A percentile compares a stretch with the other conserved stretches of the same genome.
Evolutionary conservation across 345 rosid species (phyloP).

Genomic region (Moricandia arvensis): DNA sequence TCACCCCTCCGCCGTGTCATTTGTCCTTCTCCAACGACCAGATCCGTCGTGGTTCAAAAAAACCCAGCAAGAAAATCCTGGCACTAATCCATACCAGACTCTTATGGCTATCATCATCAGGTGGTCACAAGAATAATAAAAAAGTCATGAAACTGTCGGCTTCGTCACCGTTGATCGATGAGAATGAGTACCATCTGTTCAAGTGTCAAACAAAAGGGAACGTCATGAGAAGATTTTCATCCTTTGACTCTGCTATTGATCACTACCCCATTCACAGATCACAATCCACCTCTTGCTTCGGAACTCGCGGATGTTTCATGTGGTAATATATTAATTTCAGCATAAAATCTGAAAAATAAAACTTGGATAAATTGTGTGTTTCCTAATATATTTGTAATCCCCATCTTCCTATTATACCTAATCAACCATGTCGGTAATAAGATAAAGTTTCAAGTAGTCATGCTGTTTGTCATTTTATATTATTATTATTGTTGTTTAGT

Average conservation of each 20-base stretch:
- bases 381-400: slow-evolving; percentile 5
- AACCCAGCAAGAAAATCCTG: slow-evolving; percentile 22
- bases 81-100: slow-evolving; percentile 10
- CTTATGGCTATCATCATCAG: slow-evolving; percentile 21
- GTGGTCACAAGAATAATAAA: not conserved
- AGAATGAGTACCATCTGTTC: slow-evolving; percentile 25
- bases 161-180: slow-evolving; percentile 24
- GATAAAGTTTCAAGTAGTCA: not conserved
- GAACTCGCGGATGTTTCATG: slow-evolving; percentile 13
- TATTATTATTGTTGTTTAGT: not conserved
- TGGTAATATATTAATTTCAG: slow-evolving; percentile 8
- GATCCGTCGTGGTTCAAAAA: slow-evolving; percentile 10
- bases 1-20: slow-evolving; percentile 41
- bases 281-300: slow-evolving; percentile 26
- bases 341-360: slow-evolving; percentile 3
- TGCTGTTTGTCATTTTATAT: not conserved
- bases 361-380: not conserved
- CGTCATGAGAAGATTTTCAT: slow-evolving; percentile 18
- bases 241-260: slow-evolving; percentile 24
- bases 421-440: slow-evolving; percentile 23
- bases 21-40: slow-evolving; percentile 29
- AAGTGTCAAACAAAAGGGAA: slow-evolving; percentile 25
- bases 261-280: slow-evolving; percentile 23
- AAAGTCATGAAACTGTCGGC: slow-evolving; percentile 30
- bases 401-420: not conserved